Conservation (phyloP, 768 basidiomycete species). For the Rhodotorula diobovata region DNA sequence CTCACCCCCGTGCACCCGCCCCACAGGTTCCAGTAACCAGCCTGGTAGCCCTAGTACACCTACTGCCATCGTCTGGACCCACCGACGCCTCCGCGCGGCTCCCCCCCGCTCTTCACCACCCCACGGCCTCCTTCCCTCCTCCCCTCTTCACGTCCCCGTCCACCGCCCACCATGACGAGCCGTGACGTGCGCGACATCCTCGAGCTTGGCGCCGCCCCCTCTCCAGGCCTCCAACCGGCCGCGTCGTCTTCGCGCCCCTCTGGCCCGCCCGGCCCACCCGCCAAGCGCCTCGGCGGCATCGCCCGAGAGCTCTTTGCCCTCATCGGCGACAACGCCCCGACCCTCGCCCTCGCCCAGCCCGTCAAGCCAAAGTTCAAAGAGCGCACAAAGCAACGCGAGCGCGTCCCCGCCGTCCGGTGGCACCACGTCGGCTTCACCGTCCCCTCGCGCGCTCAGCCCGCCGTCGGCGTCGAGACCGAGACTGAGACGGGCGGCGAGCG, state of each 20-base stretch:
- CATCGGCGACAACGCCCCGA: slow-evolving; percentile 88
- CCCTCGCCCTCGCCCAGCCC: slow-evolving; percentile 67
- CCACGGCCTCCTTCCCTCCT: neutral
- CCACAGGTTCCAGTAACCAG: too few species aligned
- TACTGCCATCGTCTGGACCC: too few species aligned
- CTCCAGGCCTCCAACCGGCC: slow-evolving; percentile 43
- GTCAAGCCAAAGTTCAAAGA: slow-evolving; percentile 76
- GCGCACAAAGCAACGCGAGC: slow-evolving; percentile 54
- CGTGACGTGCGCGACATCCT: slow-evolving; percentile 83
- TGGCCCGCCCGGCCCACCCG: slow-evolving; percentile 48
- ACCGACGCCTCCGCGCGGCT: too few species aligned
- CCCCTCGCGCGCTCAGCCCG: slow-evolving; percentile 17
- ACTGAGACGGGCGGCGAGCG: slow-evolving; percentile 61
- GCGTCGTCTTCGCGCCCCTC: slow-evolving; percentile 50
- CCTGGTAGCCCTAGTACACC: too few species aligned
- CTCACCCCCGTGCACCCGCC: too few species aligned
- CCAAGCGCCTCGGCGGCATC: slow-evolving; percentile 63
- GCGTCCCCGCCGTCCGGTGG: slow-evolving; percentile 49
- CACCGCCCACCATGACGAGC: slow-evolving; percentile 31
- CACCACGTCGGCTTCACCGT: slow-evolving; percentile 25
- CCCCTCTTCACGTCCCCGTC: neutral
- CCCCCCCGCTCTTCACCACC: neutral
- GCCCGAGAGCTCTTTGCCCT: slow-evolving; percentile 87
- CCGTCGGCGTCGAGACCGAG: slow-evolving; percentile 49
- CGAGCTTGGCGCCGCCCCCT: slow-evolving; percentile 53